phyloP scores from a whole-genome alignment of 2,329 filamentous ascomycete genomes.

The Apiospora pterosperma region DNA sequence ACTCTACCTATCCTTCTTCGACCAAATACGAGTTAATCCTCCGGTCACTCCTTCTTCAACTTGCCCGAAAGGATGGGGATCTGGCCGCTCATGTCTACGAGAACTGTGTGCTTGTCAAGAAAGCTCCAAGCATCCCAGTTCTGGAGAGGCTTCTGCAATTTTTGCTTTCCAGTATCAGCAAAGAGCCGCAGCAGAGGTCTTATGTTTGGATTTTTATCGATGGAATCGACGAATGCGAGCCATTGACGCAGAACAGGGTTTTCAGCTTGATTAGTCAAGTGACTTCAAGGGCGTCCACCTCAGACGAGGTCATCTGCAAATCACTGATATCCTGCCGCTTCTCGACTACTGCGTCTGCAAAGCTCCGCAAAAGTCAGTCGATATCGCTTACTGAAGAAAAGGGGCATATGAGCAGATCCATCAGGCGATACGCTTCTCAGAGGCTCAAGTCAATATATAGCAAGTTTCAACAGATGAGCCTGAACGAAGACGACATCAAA shows the following conservation, averaged over 20 bases:
- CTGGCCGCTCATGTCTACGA: conserved; percentile 22
- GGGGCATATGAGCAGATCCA: conserved; percentile 13
- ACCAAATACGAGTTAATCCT: conserved; percentile 30
- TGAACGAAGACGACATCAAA: conserved; percentile 11
- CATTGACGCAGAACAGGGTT: conserved; percentile 11
- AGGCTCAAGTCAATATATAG: conserved; percentile 5
- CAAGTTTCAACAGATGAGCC: conserved; percentile 13
- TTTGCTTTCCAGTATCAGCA: conserved; percentile 11
- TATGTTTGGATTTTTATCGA: conserved; percentile 26
- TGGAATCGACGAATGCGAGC: conserved; percentile 22
- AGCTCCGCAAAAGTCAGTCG: conserved; percentile 12
- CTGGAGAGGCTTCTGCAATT: conserved; percentile 21
- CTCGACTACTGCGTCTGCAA: conserved; percentile 13
- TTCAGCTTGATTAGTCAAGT: conserved; percentile 7
- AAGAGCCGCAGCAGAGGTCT: conserved; percentile 1
- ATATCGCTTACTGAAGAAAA: conserved; percentile 25
- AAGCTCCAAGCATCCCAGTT: conserved; percentile 7
- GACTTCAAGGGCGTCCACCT: background rate
- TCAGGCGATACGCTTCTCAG: conserved; percentile 16
- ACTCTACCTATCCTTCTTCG: conserved; percentile 25
- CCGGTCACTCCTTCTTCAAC: conserved; percentile 27
- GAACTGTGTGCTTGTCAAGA: conserved; percentile 19
- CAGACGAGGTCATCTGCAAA: conserved; percentile 19
- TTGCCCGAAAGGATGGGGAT: conserved; percentile 20
- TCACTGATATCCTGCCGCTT: conserved; percentile 21